phyloP scores from a whole-genome alignment of 2,329 filamentous ascomycete species.

The Xylaria sp. region DNA sequence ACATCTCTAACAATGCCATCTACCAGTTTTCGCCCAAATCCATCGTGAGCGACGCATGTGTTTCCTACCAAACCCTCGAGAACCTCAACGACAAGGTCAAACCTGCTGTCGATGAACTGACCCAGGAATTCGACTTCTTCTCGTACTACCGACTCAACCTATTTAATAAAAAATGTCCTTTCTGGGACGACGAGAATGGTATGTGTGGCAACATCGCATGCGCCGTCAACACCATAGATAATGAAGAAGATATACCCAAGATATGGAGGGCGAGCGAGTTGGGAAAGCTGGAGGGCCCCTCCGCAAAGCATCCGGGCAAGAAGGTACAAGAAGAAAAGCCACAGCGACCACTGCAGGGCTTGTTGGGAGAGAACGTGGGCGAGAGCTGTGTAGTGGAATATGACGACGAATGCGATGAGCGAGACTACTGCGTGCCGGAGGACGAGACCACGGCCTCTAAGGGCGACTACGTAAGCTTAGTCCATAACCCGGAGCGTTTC shows the following conservation, averaged over 20 bases:
- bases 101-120: slow-evolving; percentile 82
- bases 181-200: slow-evolving; percentile 92
- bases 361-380: slow-evolving; percentile 85
- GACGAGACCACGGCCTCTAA: slow-evolving; percentile 88
- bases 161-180: slow-evolving; percentile 93
- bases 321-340: slow-evolving; percentile 77
- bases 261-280: slow-evolving; percentile 94
- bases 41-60: slow-evolving; percentile 93
- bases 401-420: slow-evolving; percentile 95
- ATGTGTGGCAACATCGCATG: slow-evolving; percentile 98
- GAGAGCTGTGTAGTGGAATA: slow-evolving; percentile 98
- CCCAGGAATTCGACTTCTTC: slow-evolving; percentile 93
- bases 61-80: slow-evolving; percentile 92
- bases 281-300: slow-evolving; percentile 90
- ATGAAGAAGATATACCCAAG: slow-evolving; percentile 90
- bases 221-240: slow-evolving; percentile 92
- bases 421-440: slow-evolving; percentile 96
- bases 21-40: slow-evolving; percentile 84
- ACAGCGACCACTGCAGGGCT: slow-evolving; percentile 80
- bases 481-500: slow-evolving; percentile 94
- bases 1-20: slow-evolving; percentile 54
- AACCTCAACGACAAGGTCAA: slow-evolving; percentile 80
- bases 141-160: slow-evolving; percentile 96
- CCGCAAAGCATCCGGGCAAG: slow-evolving; percentile 86
- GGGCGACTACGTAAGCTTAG: slow-evolving; percentile 94